Percentiles rank a stretch among this genome's conserved stretches.
phyloP scores from a whole-genome alignment of 495 filamentous ascomycete species.

The Aspergillus steynii region DNA sequence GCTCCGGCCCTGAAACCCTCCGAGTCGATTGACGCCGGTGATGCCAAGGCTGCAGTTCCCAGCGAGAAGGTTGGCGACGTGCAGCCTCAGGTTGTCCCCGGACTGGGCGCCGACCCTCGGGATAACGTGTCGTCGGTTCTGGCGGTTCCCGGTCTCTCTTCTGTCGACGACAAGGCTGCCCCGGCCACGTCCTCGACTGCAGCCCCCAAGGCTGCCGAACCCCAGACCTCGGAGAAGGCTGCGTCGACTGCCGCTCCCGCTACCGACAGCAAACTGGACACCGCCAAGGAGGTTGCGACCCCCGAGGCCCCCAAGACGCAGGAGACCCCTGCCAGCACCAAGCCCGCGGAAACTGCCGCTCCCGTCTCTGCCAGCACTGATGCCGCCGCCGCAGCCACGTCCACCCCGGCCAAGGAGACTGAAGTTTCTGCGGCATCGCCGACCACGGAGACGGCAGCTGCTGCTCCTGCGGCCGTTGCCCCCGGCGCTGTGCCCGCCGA shows the following conservation, averaged over 20 bases:
- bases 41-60: constrained; percentile 1
- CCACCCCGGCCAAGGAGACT: neutral
- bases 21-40: neutral
- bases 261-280: neutral
- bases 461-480: neutral
- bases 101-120: constrained; percentile 19
- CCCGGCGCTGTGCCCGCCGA: neutral
- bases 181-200: constrained; percentile 5
- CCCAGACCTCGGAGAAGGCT: constrained; percentile 4
- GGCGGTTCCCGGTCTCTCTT: constrained; percentile 21
- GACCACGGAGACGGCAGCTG: too few species aligned
- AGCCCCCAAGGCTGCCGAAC: neutral
- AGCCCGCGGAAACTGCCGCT: constrained; percentile 2
- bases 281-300: neutral
- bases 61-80: constrained; percentile 6
- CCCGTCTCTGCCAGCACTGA: constrained; percentile 2
- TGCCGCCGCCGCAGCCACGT: neutral
- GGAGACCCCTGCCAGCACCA: constrained; percentile 4
- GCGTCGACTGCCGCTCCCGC: constrained; percentile 5
- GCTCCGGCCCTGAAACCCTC: neutral
- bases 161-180: constrained; percentile 8
- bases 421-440: neutral
- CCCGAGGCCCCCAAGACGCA: neutral
- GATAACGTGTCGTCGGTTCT: constrained; percentile 17
- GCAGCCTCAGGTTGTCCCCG: constrained; percentile 25